A percentile compares a stretch with the other conserved stretches of the same genome.
Conservation (phyloP, 1,284 basidiomycete species). For the Sanghuangporus weigelae region DNA sequence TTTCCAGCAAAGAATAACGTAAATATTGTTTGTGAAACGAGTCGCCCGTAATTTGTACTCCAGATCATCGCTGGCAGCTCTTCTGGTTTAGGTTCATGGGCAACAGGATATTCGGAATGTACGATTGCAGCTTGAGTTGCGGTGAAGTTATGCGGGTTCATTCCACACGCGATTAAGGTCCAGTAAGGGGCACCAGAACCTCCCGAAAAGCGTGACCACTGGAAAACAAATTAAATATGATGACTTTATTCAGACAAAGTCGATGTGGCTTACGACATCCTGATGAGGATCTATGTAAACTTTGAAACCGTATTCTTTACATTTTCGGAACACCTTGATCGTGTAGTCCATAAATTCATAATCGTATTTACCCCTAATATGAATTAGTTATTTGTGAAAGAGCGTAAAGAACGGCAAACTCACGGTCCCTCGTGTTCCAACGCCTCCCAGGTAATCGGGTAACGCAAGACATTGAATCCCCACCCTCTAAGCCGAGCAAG, state of each 20-base stretch:
- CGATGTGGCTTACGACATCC: slow-evolving; percentile 70
- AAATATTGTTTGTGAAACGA: slow-evolving; percentile 86
- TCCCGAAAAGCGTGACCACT: slow-evolving; percentile 98
- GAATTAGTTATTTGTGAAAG: slow-evolving; percentile 1
- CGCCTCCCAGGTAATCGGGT: slow-evolving; percentile 92
- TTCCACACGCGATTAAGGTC: slow-evolving; percentile 89
- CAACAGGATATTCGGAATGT: slow-evolving; percentile 81
- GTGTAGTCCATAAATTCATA: slow-evolving; percentile 91
- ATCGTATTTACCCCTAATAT: slow-evolving; percentile 82
- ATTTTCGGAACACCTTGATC: slow-evolving; percentile 80
- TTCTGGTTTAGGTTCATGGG: slow-evolving; percentile 61
- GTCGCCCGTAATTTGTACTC: slow-evolving; percentile 92
- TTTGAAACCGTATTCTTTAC: slow-evolving; percentile 92
- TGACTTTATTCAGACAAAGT: slow-evolving; percentile 8
- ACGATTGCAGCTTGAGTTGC: slow-evolving; percentile 83
- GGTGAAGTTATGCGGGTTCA: slow-evolving; percentile 83
- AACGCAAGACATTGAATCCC: slow-evolving; percentile 95
- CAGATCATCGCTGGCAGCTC: slow-evolving; percentile 91
- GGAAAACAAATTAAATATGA: slow-evolving; percentile 3
- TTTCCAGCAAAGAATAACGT: slow-evolving; percentile 93
- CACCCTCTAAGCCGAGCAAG: slow-evolving; percentile 81
- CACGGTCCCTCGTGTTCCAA: slow-evolving; percentile 92
- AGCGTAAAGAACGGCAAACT: slow-evolving; percentile 34
- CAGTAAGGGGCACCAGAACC: slow-evolving; percentile 96
- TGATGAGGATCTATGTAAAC: slow-evolving; percentile 97